Evolutionary conservation across 106 monocot species (phyloP).

Genomic region (Apostasia shenzhenica): DNA sequence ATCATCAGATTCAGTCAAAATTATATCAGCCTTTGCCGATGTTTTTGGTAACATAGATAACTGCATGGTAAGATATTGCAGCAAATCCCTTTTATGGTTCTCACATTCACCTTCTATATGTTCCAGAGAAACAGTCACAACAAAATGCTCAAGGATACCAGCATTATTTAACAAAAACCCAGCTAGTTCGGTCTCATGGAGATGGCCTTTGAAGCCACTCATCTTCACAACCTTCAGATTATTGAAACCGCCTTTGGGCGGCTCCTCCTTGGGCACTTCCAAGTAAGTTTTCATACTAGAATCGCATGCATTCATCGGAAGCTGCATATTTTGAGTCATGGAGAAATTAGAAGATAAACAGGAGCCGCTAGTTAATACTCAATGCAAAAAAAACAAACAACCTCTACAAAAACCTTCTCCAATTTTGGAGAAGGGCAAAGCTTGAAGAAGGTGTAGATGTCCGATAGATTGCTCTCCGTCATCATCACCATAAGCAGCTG

Average conservation of each 20-base stretch:
- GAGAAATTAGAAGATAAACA: neutral
- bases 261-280: conserved; percentile 16
- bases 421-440: conserved; percentile 19
- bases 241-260: conserved; percentile 18
- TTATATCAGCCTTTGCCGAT: conserved; percentile 18
- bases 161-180: conserved; percentile 19
- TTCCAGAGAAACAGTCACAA: conserved; percentile 14
- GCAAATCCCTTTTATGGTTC: neutral
- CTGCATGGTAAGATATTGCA: conserved; percentile 12
- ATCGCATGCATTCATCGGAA: conserved; percentile 24
- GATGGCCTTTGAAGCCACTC: conserved; percentile 34
- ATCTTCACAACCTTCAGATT: conserved; percentile 25
- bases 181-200: conserved; percentile 21
- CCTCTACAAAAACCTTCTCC: conserved; percentile 36
- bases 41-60: conserved; percentile 17
- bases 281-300: conserved; percentile 18
- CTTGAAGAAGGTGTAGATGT: conserved; percentile 29
- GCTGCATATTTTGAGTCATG: conserved; percentile 16
- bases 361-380: neutral
- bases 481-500: conserved; percentile 35
- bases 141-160: conserved; percentile 16
- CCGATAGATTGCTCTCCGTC: conserved; percentile 25
- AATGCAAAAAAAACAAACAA: conserved; percentile 5
- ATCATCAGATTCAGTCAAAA: conserved; percentile 20
- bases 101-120: neutral